phyloP scores from a whole-genome alignment of 352 stramenopile species.

The Pythium sukuiense region DNA sequence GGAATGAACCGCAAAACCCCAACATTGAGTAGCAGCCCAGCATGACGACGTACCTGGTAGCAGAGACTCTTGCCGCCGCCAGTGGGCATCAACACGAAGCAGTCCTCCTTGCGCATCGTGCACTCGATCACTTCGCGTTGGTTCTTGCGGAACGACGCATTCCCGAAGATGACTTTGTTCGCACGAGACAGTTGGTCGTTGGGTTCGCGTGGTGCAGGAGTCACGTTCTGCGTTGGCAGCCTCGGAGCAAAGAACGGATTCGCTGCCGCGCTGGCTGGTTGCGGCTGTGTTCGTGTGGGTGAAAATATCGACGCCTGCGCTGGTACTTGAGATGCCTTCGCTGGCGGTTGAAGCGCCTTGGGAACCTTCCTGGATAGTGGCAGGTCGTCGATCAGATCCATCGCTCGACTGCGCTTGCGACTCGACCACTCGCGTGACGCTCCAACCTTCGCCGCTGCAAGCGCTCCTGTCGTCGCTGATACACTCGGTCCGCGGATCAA shows the following conservation, averaged over 20 bases:
- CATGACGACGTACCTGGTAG: slow-evolving; percentile 81
- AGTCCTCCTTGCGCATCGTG: slow-evolving; percentile 89
- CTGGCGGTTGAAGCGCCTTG: not conserved
- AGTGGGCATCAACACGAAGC: slow-evolving; percentile 95
- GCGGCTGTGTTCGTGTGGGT: not conserved
- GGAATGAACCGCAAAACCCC: too few species aligned
- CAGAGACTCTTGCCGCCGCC: slow-evolving; percentile 91
- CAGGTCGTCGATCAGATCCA: slow-evolving; percentile 11
- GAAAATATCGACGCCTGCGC: not conserved
- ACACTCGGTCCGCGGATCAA: slow-evolving; percentile 37
- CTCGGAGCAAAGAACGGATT: slow-evolving; percentile 16
- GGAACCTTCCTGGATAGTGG: slow-evolving; percentile 6
- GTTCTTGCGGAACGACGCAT: slow-evolving; percentile 87
- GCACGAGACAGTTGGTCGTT: slow-evolving; percentile 48
- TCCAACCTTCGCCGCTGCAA: not conserved
- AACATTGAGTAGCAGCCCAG: not conserved
- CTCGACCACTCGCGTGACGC: slow-evolving; percentile 2
- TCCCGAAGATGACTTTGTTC: slow-evolving; percentile 71
- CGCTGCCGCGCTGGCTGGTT: not conserved
- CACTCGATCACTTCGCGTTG: slow-evolving; percentile 92
- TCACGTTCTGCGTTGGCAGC: not conserved
- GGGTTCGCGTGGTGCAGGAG: not conserved
- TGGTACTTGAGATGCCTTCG: not conserved
- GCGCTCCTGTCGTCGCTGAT: not conserved
- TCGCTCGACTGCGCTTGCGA: slow-evolving; percentile 11